Conservation (phyloP, 225 moss, liverwort and hornwort genomes). For the Takakia lepidozioides region DNA sequence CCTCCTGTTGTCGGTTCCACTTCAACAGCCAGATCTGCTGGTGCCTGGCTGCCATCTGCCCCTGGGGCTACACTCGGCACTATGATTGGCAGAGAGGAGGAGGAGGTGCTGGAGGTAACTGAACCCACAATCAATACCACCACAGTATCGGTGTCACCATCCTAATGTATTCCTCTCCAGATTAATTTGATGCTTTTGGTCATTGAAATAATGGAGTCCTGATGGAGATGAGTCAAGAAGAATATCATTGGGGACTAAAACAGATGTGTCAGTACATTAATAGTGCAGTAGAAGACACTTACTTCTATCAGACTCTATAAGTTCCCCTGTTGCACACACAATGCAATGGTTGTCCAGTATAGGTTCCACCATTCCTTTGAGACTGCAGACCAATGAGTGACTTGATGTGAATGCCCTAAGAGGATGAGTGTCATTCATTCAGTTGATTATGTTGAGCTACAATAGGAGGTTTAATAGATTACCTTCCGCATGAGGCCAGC, state of each 20-base stretch:
- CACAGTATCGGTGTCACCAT: neutral
- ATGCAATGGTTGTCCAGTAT: too few relatives aligned
- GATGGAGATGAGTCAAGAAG: too few relatives aligned
- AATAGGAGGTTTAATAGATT: too few relatives aligned
- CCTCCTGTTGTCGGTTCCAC: constrained; percentile 22
- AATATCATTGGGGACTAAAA: too few relatives aligned
- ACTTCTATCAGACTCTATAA: too few relatives aligned
- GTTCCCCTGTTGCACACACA: too few relatives aligned
- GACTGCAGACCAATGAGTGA: neutral
- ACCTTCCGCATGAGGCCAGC: constrained; percentile 83
- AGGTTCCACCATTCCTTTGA: neutral
- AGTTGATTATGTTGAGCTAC: too few relatives aligned
- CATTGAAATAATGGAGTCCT: too few relatives aligned
- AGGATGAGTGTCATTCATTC: neutral
- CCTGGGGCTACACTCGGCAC: constrained; percentile 34
- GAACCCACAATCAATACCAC: constrained; percentile 13
- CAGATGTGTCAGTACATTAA: too few relatives aligned
- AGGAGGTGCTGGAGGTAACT: constrained; percentile 86
- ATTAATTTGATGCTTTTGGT: neutral
- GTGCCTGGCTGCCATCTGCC: constrained; percentile 27
- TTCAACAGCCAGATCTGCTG: constrained; percentile 22
- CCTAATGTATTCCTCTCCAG: too few relatives aligned
- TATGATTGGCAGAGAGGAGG: constrained; percentile 61
- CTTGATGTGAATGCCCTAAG: neutral
- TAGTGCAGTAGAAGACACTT: too few relatives aligned